Conservation (phyloP, 768 basidiomycete genomes). For the Agaricus sinodeliciosus region DNA sequence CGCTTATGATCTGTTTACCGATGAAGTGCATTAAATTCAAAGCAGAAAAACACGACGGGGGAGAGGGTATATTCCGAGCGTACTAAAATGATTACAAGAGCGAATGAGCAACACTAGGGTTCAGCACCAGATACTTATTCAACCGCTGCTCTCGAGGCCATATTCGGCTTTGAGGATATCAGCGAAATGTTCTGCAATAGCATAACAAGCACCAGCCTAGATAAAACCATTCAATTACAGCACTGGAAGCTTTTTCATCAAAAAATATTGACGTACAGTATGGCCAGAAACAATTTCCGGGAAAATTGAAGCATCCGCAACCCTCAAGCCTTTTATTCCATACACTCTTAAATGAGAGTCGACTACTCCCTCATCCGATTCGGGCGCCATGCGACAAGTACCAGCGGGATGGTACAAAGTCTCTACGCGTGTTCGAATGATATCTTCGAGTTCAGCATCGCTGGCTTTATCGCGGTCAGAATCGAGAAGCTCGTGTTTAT, state of each 20-base stretch:
- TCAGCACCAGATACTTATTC: no score
- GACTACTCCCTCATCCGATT: constrained; percentile 35
- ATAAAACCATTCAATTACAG: neutral
- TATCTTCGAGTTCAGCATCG: constrained; percentile 32
- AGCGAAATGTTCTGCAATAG: constrained; percentile 23
- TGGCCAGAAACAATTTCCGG: constrained; percentile 13
- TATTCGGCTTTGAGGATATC: constrained; percentile 24
- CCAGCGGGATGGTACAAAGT: constrained; percentile 40
- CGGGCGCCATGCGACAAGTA: constrained; percentile 40
- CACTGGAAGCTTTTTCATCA: no score
- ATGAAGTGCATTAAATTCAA: no score
- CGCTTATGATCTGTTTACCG: neutral
- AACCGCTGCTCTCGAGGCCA: neutral
- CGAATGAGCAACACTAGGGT: no score
- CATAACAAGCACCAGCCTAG: constrained; percentile 24
- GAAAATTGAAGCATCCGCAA: constrained; percentile 17
- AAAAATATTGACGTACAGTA: constrained; percentile 4
- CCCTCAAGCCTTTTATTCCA: constrained; percentile 34
- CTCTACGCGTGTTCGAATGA: constrained; percentile 33
- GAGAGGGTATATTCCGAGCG: no score
- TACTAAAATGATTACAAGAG: no score
- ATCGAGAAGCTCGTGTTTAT: constrained; percentile 28
- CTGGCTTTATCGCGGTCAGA: constrained; percentile 25
- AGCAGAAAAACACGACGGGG: no score
- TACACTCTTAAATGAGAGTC: constrained; percentile 37